Evolutionary conservation across 148 eudicot genomes (phyloP).

Genomic region (Fagopyrum esculentum): DNA sequence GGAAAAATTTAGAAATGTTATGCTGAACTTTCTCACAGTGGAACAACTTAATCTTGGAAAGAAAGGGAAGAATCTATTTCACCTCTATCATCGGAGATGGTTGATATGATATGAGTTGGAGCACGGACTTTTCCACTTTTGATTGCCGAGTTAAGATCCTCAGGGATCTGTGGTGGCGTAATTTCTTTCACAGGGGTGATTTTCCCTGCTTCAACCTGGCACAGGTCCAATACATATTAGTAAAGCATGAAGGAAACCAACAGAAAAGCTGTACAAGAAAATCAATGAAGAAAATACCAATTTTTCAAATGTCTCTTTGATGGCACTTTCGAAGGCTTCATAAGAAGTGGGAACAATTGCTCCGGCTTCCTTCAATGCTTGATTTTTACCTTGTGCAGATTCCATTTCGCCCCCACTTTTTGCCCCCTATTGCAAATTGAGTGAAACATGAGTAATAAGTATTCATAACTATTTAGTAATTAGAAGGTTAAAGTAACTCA

Average conservation of each 20-base stretch:
- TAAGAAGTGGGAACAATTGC: slow-evolving; percentile 91
- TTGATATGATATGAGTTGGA: slow-evolving; percentile 96
- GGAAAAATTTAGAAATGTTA: neutral
- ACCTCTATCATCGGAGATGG: slow-evolving; percentile 98
- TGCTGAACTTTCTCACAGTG: neutral
- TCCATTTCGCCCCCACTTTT: slow-evolving; percentile 98
- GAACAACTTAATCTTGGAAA: neutral
- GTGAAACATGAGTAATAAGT: slow-evolving; percentile 1
- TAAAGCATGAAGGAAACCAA: neutral
- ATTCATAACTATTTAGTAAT: neutral
- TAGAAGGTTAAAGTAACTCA: neutral
- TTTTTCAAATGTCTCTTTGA: slow-evolving; percentile 76
- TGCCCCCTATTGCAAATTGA: slow-evolving; percentile 54
- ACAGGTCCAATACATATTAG: neutral
- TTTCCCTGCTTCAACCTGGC: slow-evolving; percentile 66
- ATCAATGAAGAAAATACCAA: slow-evolving; percentile 35
- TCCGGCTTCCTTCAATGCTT: slow-evolving; percentile 90
- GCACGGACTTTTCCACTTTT: slow-evolving; percentile 99
- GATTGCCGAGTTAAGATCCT: slow-evolving; percentile 81
- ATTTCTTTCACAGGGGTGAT: slow-evolving; percentile 73
- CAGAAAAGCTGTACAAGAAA: neutral
- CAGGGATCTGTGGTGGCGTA: slow-evolving; percentile 95
- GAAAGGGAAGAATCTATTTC: neutral
- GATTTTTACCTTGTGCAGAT: slow-evolving; percentile 95
- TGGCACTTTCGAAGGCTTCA: slow-evolving; percentile 75